These are phyloP conservation scores for Kuraishia hungarica DNA, from an alignment of 805 yeast genomes.

Conservation along the genomic window DNA sequence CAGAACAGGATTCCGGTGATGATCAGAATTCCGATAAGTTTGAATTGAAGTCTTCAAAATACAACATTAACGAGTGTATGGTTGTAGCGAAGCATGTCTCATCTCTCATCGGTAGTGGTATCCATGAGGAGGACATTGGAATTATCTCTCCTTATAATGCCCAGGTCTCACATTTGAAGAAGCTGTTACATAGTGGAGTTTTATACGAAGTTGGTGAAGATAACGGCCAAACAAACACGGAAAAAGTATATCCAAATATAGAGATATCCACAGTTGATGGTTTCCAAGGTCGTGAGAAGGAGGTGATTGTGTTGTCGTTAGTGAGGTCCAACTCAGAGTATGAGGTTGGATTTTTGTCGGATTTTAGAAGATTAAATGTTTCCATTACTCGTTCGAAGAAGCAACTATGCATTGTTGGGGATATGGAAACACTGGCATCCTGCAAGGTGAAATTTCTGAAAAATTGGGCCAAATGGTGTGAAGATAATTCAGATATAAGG, in stretches of 20 bases:
- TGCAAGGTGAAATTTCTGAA: slow-evolving; percentile 36
- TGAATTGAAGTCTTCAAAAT: slow-evolving; percentile 44
- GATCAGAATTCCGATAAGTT: slow-evolving; percentile 8
- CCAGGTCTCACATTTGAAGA: slow-evolving; percentile 61
- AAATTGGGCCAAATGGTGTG: slow-evolving; percentile 66
- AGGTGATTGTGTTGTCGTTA: slow-evolving; percentile 67
- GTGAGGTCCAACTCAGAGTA: slow-evolving; percentile 70
- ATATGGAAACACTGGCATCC: slow-evolving; percentile 57
- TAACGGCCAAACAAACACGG: slow-evolving; percentile 5
- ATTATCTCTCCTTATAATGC: slow-evolving; percentile 87
- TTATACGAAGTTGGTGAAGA: slow-evolving; percentile 8
- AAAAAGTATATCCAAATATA: slow-evolving; percentile 27
- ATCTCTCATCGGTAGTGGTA: slow-evolving; percentile 42
- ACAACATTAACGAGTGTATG: slow-evolving; percentile 67
- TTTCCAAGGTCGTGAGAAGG: slow-evolving; percentile 94
- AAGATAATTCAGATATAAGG: slow-evolving; percentile 54
- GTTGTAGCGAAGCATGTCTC: slow-evolving; percentile 51
- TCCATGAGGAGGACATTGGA: slow-evolving; percentile 56
- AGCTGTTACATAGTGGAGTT: slow-evolving; percentile 24
- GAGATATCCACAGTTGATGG: slow-evolving; percentile 93
- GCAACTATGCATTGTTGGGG: slow-evolving; percentile 82
- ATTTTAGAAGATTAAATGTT: slow-evolving; percentile 76
- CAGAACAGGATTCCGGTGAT: slow-evolving; percentile 40
- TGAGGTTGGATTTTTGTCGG: slow-evolving; percentile 78
- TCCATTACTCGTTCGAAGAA: slow-evolving; percentile 88